These are phyloP conservation scores for Xylaria curta DNA, from an alignment of 495 filamentous ascomycete genomes.

Conservation along the genomic window DNA sequence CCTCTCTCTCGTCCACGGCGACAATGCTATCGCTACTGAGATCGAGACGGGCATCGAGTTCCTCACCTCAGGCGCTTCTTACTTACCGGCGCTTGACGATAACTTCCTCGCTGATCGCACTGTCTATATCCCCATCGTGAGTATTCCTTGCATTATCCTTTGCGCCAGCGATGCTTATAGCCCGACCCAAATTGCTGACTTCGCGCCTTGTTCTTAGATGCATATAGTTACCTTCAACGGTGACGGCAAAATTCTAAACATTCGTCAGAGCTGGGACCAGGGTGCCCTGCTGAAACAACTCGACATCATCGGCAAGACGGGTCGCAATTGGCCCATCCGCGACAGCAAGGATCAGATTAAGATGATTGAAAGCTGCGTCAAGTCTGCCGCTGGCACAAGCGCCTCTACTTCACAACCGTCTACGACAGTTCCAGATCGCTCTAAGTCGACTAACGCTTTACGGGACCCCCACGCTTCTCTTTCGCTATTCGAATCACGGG, in stretches of 20 bases:
- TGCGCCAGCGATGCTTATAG: slow-evolving; percentile 1
- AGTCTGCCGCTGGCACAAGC: slow-evolving; percentile 38
- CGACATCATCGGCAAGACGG: slow-evolving; percentile 88
- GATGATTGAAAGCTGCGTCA: slow-evolving; percentile 66
- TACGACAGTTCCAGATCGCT: slow-evolving; percentile 39
- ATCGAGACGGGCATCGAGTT: slow-evolving; percentile 87
- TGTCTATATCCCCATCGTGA: slow-evolving; percentile 82
- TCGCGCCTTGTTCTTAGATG: slow-evolving; percentile 58
- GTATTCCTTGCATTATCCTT: slow-evolving; percentile 36
- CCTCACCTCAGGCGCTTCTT: slow-evolving; percentile 77
- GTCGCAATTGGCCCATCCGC: slow-evolving; percentile 91
- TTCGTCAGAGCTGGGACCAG: slow-evolving; percentile 95
- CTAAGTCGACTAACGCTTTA: slow-evolving; percentile 56
- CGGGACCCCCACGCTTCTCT: slow-evolving; percentile 79
- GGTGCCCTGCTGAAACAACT: slow-evolving; percentile 89
- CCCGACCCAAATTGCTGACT: slow-evolving; percentile 37
- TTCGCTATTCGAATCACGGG: slow-evolving; percentile 70
- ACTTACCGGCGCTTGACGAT: slow-evolving; percentile 89
- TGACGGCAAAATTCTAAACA: slow-evolving; percentile 77
- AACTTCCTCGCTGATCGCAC: slow-evolving; percentile 89
- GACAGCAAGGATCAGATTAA: slow-evolving; percentile 85
- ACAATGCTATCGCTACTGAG: slow-evolving; percentile 73
- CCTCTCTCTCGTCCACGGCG: slow-evolving; percentile 72
- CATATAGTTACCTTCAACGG: slow-evolving; percentile 88
- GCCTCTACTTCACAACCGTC: slow-evolving; percentile 12